Base-by-base conservation (phyloP, 2,329 filamentous ascomycete genomes). In the Neonectria faginata region DNA sequence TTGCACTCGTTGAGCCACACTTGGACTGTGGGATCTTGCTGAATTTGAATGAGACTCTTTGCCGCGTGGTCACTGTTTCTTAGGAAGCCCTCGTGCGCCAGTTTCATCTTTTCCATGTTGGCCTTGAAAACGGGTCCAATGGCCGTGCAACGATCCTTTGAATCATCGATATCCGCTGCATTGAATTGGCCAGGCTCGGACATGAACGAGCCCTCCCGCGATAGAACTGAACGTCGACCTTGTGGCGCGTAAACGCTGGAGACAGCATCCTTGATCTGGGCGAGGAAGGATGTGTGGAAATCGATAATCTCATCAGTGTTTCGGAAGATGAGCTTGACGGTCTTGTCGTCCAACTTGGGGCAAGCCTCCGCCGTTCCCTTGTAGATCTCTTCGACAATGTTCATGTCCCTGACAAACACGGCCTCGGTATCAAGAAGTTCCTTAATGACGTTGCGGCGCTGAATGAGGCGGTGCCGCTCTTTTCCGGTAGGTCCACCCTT, bases 371-470 rank as follows among this genome's bases (percentile, higher is more conserved):
- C 92, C 0, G 96, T 98, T 47, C 93, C 94, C 79, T 97, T 97
- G 84, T 98, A 99, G 59, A 99, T 98, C 75, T 98, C 94, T 74
- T 97, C 93, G 2, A 97, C 91, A 57, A 99, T 95, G 77, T 94
- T 97, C 93, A 99, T 95, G 77, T 99, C 96, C 68, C 93, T 89
- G 61, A 97, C 90, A 79, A 97, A 98, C 6, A 91, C 90, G 52
- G 93, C 90, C 77, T 99, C 96, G 0, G 96, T 99, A 74, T 97
- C 94, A 50, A 97, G 87, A 41, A 99, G 83, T 78, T 99, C 96
- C 75, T 95, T 94, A 73, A 98, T 91, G 52, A 97, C 89, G 76
- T 97, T 89, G 59, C 91, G 89, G 20, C 96, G 91, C 76, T 95
- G 92, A 54, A 88, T 88, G 9, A 98, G 83, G n/a, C 92, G 89